Conservation (phyloP, 371 early-diverging fungal genomes). For the Mucor mucedo region DNA sequence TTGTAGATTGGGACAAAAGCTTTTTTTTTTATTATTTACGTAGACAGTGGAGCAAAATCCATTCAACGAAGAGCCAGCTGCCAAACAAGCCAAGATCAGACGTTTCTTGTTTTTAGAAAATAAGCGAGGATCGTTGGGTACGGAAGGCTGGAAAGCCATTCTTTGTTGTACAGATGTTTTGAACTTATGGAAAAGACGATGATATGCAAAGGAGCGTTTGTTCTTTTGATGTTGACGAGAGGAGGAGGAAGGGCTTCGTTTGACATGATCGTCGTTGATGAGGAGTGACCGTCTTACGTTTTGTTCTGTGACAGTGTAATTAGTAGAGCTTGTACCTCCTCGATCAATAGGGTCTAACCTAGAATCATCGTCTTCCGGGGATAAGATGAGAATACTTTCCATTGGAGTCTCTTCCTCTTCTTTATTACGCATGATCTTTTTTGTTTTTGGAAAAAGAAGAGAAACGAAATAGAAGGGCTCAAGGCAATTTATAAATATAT, state of each 20-base stretch:
- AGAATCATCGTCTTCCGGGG: too few relatives aligned
- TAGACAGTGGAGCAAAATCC: constrained; percentile 50
- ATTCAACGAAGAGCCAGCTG: constrained; percentile 38
- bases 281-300: not conserved
- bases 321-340: not conserved
- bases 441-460: too few relatives aligned
- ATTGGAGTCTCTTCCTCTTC: too few relatives aligned
- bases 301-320: not conserved
- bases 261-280: not conserved
- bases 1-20: not conserved
- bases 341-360: not conserved
- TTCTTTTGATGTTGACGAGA: not conserved
- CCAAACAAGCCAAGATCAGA: constrained; percentile 38
- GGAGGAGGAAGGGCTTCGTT: too few relatives aligned
- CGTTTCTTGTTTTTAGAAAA: constrained; percentile 30
- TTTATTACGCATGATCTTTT: too few relatives aligned
- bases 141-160: constrained; percentile 35
- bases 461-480: too few relatives aligned
- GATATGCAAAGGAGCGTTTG: too few relatives aligned
- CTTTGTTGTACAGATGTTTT: constrained; percentile 3
- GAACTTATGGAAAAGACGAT: not conserved
- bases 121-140: constrained; percentile 34
- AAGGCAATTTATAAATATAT: too few relatives aligned
- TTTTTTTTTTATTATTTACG: constrained; percentile 17
- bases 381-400: too few relatives aligned